These are phyloP conservation scores for Fusarium sp. DNA, from an alignment of 2,329 filamentous ascomycete genomes.

Conservation along the genomic window DNA sequence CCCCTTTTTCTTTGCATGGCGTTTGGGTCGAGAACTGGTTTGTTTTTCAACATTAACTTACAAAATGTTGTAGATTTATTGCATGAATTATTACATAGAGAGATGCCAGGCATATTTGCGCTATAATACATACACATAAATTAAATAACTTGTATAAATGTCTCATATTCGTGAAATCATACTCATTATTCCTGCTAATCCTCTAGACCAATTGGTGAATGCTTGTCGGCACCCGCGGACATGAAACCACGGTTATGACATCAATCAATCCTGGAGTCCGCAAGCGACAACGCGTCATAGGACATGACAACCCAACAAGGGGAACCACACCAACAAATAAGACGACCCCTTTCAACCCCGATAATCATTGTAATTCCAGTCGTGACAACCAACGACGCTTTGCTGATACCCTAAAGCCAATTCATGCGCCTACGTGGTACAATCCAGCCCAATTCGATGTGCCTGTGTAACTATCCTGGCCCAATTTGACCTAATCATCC, in stretches of 20 bases:
- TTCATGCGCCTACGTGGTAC: conserved; percentile 5
- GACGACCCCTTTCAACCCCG: background rate
- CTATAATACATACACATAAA: background rate
- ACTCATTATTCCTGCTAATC: background rate
- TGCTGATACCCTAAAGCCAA: background rate
- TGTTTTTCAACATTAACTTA: background rate
- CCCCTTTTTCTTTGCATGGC: conserved; percentile 38
- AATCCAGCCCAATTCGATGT: conserved; percentile 2
- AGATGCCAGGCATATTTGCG: background rate
- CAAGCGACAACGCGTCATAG: conserved; percentile 20
- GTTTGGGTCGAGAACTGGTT: conserved; percentile 24
- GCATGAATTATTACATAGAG: background rate
- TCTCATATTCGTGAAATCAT: background rate
- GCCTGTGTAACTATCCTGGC: background rate
- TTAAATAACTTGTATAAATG: background rate
- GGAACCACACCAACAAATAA: background rate
- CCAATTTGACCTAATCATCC: conserved; percentile 44
- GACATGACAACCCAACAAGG: background rate
- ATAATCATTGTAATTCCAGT: background rate
- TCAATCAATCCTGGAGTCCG: background rate
- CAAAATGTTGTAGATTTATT: background rate
- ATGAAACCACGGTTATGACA: conserved; percentile 1
- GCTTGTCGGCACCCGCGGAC: background rate
- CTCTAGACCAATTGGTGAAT: background rate
- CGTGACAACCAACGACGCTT: conserved; percentile 5